These are phyloP conservation scores for Prunus fruticosa DNA, from an alignment of 306 rosid genomes.

Conservation along the genomic window DNA sequence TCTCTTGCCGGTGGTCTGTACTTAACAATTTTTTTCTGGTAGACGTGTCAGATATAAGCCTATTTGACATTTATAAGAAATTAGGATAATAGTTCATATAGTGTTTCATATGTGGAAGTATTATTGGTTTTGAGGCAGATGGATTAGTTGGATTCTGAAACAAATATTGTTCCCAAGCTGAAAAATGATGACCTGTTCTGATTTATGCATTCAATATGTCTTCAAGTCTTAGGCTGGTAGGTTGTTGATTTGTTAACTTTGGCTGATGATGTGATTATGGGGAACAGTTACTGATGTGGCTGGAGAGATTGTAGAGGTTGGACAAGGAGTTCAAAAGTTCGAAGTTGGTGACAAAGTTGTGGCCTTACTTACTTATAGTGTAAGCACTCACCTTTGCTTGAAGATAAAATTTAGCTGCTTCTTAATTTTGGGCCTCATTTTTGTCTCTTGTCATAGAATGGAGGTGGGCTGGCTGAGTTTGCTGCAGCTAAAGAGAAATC, in stretches of 20 bases:
- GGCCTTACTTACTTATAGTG: slow-evolving; percentile 37
- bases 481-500: slow-evolving; percentile 42
- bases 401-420: neutral
- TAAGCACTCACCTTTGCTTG: slow-evolving; percentile 17
- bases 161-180: too few species aligned
- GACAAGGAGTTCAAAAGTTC: slow-evolving; percentile 46
- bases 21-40: too few species aligned
- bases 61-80: too few species aligned
- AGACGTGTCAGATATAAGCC: too few species aligned
- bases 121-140: too few species aligned
- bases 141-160: too few species aligned
- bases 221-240: neutral
- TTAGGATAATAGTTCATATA: too few species aligned
- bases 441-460: slow-evolving; percentile 29
- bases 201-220: neutral
- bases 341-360: slow-evolving; percentile 67
- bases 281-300: slow-evolving; percentile 58
- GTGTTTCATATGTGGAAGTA: too few species aligned
- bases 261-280: neutral
- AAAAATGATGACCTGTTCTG: neutral
- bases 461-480: slow-evolving; percentile 72
- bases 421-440: too few species aligned
- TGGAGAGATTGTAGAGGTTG: slow-evolving; percentile 58
- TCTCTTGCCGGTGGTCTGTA: neutral
- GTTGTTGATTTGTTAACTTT: neutral